These are phyloP conservation scores for Zasmidium cellare DNA, from an alignment of 2,329 filamentous ascomycete species.

Conservation along the genomic window DNA sequence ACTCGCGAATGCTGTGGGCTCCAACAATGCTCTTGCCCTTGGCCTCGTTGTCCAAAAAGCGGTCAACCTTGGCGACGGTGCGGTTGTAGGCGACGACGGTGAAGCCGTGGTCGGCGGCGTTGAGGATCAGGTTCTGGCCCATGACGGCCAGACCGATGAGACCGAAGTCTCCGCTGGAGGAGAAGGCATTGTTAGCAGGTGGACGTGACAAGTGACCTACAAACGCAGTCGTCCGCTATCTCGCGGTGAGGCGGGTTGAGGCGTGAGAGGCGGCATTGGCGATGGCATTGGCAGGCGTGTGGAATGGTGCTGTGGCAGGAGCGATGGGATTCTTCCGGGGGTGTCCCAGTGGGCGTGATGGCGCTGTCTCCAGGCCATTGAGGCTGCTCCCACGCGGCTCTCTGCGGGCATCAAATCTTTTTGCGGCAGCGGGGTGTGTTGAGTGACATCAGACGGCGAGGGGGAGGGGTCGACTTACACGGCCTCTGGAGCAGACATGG, in stretches of 20 bases:
- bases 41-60: conserved; percentile 49
- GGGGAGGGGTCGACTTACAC: conserved; percentile 22
- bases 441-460: conserved; percentile 6
- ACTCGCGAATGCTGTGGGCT: conserved; percentile 91
- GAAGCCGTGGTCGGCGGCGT: conserved; percentile 67
- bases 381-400: neutral
- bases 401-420: conserved; percentile 9
- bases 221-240: neutral
- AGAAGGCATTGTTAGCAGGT: conserved; percentile 22
- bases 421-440: neutral
- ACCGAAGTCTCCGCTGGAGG: conserved; percentile 52
- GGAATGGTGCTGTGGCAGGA: neutral
- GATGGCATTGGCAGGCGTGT: neutral
- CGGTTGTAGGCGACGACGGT: conserved; percentile 98
- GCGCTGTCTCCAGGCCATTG: neutral
- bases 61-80: conserved; percentile 96
- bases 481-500: conserved; percentile 21
- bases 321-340: neutral
- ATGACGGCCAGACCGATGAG: conserved; percentile 55
- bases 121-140: conserved; percentile 58
- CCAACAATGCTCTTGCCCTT: conserved; percentile 88
- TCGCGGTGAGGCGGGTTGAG: neutral
- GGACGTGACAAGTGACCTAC: neutral
- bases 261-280: neutral
- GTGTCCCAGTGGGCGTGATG: neutral